These are phyloP conservation scores for Scutellaria minor DNA, from an alignment of 257 asterid species.

Conservation along the genomic window DNA sequence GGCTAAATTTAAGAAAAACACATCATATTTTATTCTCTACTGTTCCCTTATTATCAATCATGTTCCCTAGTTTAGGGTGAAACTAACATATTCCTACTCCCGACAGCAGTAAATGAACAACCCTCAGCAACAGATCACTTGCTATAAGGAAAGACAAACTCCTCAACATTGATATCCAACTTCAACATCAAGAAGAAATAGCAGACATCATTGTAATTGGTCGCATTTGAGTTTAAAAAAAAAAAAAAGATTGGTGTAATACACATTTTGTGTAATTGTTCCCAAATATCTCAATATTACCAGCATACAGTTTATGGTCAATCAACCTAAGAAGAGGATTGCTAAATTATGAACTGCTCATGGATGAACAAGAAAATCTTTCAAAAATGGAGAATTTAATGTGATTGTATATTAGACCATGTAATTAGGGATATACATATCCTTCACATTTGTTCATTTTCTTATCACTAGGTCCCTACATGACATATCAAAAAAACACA, in stretches of 20 bases:
- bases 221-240: conserved; percentile 76
- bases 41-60: neutral
- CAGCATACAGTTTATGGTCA: conserved; percentile 17
- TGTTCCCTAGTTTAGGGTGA: too few relatives aligned
- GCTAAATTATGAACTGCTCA: neutral
- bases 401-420: conserved; percentile 7
- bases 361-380: conserved; percentile 7
- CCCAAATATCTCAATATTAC: neutral
- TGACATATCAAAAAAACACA: neutral
- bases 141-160: neutral
- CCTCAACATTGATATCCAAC: neutral
- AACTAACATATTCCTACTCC: neutral
- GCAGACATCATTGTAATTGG: conserved; percentile 62
- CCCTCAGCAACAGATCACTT: neutral
- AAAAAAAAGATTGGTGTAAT: conserved; percentile 36
- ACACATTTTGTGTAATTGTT: conserved; percentile 13
- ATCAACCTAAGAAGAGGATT: conserved; percentile 16
- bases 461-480: neutral
- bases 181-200: conserved; percentile 43
- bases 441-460: conserved; percentile 5
- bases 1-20: neutral
- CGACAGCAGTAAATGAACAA: neutral
- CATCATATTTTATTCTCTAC: neutral
- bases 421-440: neutral
- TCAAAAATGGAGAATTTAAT: conserved; percentile 1